Conservation (phyloP, 176 grass and related monocot species). For the Calamus simplicifolius region DNA sequence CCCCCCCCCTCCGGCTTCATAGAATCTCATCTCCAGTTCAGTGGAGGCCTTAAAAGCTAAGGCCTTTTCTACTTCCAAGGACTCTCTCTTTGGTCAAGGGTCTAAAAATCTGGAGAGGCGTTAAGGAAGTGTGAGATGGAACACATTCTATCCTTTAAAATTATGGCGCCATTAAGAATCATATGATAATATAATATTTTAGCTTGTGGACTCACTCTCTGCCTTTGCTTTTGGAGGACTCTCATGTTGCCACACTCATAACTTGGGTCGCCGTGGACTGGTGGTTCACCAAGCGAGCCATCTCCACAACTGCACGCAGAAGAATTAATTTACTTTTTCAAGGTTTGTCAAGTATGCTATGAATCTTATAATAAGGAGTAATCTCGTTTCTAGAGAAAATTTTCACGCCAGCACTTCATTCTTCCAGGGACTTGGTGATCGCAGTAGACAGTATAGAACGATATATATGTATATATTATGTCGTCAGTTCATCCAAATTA, state of each 20-base stretch:
- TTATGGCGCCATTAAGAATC: not conserved
- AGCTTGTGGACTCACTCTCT: slow-evolving; percentile 50
- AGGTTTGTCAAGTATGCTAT: too few species aligned
- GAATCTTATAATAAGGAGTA: too few species aligned
- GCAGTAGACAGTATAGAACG: too few species aligned
- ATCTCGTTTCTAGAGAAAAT: too few species aligned
- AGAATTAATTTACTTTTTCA: not conserved
- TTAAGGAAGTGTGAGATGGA: not conserved
- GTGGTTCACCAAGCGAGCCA: slow-evolving; percentile 78
- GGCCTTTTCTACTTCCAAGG: slow-evolving; percentile 9
- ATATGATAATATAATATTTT: too few species aligned
- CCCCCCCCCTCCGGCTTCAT: slow-evolving; percentile 7
- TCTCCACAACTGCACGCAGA: slow-evolving; percentile 71
- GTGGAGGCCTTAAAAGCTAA: not conserved
- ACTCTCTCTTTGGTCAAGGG: not conserved
- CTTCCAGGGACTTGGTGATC: too few species aligned
- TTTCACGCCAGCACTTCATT: too few species aligned
- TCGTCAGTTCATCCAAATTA: too few species aligned
- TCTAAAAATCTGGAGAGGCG: slow-evolving; percentile 42
- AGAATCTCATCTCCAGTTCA: not conserved
- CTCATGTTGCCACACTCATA: slow-evolving; percentile 99
- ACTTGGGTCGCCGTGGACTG: slow-evolving; percentile 62
- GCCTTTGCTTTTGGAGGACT: slow-evolving; percentile 87
- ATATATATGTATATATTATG: too few species aligned
- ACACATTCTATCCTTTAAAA: slow-evolving; percentile 4